phyloP scores from a whole-genome alignment of 2,329 filamentous ascomycete genomes.

The Clarireedia hainanense region DNA sequence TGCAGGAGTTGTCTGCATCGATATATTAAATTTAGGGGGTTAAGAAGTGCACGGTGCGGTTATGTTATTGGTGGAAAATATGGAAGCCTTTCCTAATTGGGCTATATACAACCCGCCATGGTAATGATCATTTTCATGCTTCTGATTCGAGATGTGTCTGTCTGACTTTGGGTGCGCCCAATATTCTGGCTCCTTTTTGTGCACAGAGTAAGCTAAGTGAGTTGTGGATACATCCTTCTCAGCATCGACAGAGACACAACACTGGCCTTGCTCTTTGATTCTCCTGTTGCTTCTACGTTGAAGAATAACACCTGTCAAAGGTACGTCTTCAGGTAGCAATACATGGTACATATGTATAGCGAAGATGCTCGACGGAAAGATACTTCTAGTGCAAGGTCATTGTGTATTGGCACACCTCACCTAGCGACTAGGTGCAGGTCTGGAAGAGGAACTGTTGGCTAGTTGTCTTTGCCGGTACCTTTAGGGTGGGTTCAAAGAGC shows the following conservation, averaged over 20 bases:
- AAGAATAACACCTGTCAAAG: constrained; percentile 1
- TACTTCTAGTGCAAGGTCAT: neutral
- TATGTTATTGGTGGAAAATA: constrained; percentile 1
- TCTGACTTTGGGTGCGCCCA: neutral
- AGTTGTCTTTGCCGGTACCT: neutral
- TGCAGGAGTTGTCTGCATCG: neutral
- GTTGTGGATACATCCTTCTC: neutral
- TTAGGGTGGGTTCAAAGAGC: no score
- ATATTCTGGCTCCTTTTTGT: no score
- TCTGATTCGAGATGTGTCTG: neutral
- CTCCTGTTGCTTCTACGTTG: neutral
- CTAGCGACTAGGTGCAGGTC: no score
- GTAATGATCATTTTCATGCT: neutral
- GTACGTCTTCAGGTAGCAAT: constrained; percentile 1
- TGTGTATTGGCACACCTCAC: neutral
- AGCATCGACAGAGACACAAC: neutral
- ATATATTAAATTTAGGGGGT: constrained; percentile 8
- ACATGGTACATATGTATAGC: neutral
- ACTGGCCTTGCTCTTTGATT: neutral
- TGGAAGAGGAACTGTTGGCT: neutral
- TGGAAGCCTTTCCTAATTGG: neutral
- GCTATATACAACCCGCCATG: neutral
- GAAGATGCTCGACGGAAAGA: neutral
- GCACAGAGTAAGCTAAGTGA: neutral
- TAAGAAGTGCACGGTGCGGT: constrained; percentile 2